Base-by-base conservation (phyloP, 148 eudicot genomes). In the Rhododendron simsii region DNA sequence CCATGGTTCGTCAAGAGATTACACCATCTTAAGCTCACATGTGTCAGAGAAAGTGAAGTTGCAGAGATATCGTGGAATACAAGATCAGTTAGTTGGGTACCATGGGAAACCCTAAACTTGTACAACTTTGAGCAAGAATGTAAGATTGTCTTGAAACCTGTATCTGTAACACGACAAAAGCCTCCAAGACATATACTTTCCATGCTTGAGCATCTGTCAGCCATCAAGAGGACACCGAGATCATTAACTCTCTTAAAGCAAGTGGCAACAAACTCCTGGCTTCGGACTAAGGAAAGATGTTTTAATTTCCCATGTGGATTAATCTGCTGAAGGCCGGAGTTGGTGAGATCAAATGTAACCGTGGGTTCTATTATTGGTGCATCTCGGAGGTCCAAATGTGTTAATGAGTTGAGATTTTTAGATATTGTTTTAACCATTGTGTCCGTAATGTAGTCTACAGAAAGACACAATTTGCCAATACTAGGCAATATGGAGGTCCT, bases 151-250 rank as follows among this genome's bases (percentile, higher is more conserved):
- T 44, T 78, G 53, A 78, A 78, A 44, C 81, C 81, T 20, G 99
- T 93, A 83, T 97, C 99, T 3, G 99, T 94, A 39, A 97, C 98
- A 45, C 95, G 98, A 51, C 94, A 95, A 88, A 97, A 97, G 81
- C 99, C 99, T 77, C 98, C 99, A 33, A 97, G 98, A 88, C 87
- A 93, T 30, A 97, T 95, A 87, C 99, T 97, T 89, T 95, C 99
- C 90, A 97, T 91, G 84, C 89, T 90, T 20, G 93, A 90, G 85
- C 98, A 95, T 87, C 91, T 92, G 77, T 97, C 98, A 69, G 98
- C 96, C 99, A 97, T 94, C 51, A 97, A 80, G 50, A 97, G 98
- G 88, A 97, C 88, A 23, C 98, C 98, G 0, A 95, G 96, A 88
- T 97, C 99, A 87, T 95, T 97, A 75, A 97, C 95, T 82, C 99